These are phyloP conservation scores for Coemansia sp. DNA, from an alignment of 192 early-diverging fungal species.

Conservation along the genomic window DNA sequence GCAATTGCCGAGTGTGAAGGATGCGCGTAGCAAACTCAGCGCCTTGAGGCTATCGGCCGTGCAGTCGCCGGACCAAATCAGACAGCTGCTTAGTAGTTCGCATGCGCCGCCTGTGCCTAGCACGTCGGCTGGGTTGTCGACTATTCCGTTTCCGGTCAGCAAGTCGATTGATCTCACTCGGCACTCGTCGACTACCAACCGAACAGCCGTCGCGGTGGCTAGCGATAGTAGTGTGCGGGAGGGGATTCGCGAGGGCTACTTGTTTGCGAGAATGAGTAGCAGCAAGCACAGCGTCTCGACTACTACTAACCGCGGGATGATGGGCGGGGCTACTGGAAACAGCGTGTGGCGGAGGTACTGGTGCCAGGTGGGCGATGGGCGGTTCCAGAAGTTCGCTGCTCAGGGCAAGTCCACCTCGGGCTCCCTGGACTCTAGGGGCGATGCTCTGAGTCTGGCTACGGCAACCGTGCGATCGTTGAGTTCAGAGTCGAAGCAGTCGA, in stretches of 20 bases:
- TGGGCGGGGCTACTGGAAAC: constrained; percentile 1
- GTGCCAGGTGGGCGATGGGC: constrained; percentile 41
- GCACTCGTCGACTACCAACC: neutral
- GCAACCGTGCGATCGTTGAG: constrained; percentile 42
- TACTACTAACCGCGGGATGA: constrained; percentile 25
- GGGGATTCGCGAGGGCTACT: constrained; percentile 42
- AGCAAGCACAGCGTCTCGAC: constrained; percentile 7
- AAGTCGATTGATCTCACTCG: constrained; percentile 20
- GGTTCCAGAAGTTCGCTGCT: constrained; percentile 20
- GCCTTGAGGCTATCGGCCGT: constrained; percentile 33
- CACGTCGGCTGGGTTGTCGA: neutral
- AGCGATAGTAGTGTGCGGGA: neutral
- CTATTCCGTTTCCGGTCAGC: constrained; percentile 1
- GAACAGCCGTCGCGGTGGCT: neutral
- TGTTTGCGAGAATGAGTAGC: constrained; percentile 25
- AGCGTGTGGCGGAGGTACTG: constrained; percentile 48
- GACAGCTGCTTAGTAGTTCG: constrained; percentile 8
- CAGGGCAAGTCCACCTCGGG: constrained; percentile 8
- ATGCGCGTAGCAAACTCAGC: constrained; percentile 9
- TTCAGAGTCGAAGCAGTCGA: constrained; percentile 33
- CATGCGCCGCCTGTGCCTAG: neutral
- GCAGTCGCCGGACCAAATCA: constrained; percentile 14
- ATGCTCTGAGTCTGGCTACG: constrained; percentile 22
- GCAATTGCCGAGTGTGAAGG: neutral
- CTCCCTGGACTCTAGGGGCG: constrained; percentile 9